These are phyloP conservation scores for Martiniozyma asiatica DNA, from an alignment of 1,139 yeast genomes.

Conservation along the genomic window DNA sequence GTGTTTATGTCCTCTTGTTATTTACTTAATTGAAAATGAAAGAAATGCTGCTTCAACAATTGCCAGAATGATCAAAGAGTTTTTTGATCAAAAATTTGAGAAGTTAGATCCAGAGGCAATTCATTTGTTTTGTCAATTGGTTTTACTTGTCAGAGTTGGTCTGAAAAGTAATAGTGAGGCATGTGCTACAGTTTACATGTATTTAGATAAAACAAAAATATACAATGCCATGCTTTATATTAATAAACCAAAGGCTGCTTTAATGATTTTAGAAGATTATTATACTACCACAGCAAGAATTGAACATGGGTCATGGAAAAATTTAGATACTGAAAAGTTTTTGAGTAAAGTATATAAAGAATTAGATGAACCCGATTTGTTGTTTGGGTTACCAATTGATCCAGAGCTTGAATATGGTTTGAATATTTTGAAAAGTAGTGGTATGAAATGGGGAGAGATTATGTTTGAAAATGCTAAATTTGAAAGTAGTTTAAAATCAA, in stretches of 20 bases:
- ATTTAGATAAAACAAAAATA: conserved; percentile 25
- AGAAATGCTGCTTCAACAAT: conserved; percentile 9
- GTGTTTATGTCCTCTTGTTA: conserved; percentile 17
- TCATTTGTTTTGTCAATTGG: conserved; percentile 27
- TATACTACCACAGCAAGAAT: conserved; percentile 11
- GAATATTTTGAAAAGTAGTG: conserved; percentile 26
- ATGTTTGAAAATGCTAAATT: conserved; percentile 44
- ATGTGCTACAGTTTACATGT: conserved; percentile 27
- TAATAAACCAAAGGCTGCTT: conserved; percentile 33
- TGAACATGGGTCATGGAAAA: conserved; percentile 7
- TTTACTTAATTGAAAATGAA: conserved; percentile 18
- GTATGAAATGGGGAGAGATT: conserved; percentile 29
- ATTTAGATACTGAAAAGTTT: conserved; percentile 11
- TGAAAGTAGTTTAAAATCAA: conserved; percentile 30
- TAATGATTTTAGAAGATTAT: conserved; percentile 46
- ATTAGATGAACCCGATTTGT: conserved; percentile 49
- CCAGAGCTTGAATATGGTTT: conserved; percentile 43
- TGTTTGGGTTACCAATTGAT: conserved; percentile 49
- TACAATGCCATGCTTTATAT: conserved; percentile 28
- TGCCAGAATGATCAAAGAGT: conserved; percentile 11
- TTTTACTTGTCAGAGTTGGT: conserved; percentile 36
- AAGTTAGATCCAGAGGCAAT: conserved; percentile 16
- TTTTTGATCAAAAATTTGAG: conserved; percentile 12
- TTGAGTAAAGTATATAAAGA: conserved; percentile 33
- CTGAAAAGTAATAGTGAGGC: conserved; percentile 23